Conservation (phyloP, 345 rosid genomes). For the Salix udensis region DNA sequence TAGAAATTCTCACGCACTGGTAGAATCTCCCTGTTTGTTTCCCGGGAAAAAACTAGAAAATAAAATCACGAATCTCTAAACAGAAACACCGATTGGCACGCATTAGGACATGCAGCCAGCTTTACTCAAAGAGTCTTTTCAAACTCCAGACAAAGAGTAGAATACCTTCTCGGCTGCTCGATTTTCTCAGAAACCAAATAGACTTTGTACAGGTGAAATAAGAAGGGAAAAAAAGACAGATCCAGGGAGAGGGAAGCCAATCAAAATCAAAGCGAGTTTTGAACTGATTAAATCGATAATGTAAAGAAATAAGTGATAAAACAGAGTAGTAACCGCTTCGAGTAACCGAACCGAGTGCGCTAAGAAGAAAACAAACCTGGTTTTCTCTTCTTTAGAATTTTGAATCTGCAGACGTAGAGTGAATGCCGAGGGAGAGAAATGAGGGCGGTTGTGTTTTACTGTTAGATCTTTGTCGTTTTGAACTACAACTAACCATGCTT, state of each 20-base stretch:
- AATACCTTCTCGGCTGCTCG: not conserved
- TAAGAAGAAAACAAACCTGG: not conserved
- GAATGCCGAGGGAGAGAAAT: not conserved
- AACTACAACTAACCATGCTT: not conserved
- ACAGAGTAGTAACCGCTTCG: not conserved
- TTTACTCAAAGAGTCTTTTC: not conserved
- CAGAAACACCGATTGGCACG: not conserved
- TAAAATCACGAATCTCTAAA: not conserved
- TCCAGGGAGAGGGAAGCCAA: not conserved
- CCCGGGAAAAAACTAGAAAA: not conserved
- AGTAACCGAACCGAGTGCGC: too few species aligned
- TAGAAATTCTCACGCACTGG: not conserved
- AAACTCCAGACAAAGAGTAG: not conserved
- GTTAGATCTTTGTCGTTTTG: slow-evolving; percentile 2
- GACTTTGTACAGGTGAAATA: not conserved
- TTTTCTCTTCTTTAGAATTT: not conserved
- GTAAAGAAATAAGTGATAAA: not conserved
- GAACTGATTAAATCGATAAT: not conserved
- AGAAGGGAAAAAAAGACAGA: not conserved
- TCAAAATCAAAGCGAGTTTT: not conserved
- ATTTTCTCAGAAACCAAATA: not conserved
- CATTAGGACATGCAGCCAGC: not conserved
- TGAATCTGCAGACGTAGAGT: not conserved
- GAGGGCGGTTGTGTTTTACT: not conserved
- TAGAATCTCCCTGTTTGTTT: not conserved